Conservation (phyloP, 108 stramenopile species). For the Discostella pseudostelligera region DNA sequence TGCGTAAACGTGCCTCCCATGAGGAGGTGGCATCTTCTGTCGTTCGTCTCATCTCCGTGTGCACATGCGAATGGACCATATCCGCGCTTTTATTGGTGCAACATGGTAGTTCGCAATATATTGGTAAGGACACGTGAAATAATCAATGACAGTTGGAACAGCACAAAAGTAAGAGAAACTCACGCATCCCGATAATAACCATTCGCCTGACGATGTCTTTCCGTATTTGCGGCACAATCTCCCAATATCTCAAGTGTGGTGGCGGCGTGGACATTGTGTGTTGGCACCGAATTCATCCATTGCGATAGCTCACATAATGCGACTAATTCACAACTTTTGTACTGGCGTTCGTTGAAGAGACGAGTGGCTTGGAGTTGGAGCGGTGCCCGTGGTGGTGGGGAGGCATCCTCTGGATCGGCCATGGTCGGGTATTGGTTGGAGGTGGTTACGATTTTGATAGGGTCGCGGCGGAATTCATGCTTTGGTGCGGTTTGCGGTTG, state of each 20-base stretch:
- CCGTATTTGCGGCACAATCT: slow-evolving; percentile 58
- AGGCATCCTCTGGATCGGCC: background rate
- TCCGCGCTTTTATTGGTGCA: slow-evolving; percentile 3
- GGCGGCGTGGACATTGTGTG: slow-evolving; percentile 9
- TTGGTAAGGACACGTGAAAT: too few species aligned
- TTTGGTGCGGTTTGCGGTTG: background rate
- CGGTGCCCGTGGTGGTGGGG: slow-evolving; percentile 21
- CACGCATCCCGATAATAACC: slow-evolving; percentile 59
- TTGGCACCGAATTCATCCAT: slow-evolving; percentile 2
- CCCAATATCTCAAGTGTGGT: slow-evolving; percentile 60
- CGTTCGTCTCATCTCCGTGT: background rate
- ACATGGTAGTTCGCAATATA: background rate
- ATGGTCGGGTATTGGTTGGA: too few species aligned
- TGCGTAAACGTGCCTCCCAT: slow-evolving; percentile 48
- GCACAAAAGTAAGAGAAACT: slow-evolving; percentile 4
- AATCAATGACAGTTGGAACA: background rate
- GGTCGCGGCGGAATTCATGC: background rate
- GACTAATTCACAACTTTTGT: slow-evolving; percentile 70
- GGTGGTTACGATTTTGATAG: too few species aligned
- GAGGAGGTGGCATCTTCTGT: slow-evolving; percentile 17
- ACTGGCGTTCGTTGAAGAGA: slow-evolving; percentile 62
- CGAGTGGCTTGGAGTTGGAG: slow-evolving; percentile 56
- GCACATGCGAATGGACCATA: background rate
- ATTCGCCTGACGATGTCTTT: slow-evolving; percentile 61
- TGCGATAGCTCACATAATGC: slow-evolving; percentile 62